Conservation (phyloP, 1,139 yeast species). For the Lodderomyces beijingensis region DNA sequence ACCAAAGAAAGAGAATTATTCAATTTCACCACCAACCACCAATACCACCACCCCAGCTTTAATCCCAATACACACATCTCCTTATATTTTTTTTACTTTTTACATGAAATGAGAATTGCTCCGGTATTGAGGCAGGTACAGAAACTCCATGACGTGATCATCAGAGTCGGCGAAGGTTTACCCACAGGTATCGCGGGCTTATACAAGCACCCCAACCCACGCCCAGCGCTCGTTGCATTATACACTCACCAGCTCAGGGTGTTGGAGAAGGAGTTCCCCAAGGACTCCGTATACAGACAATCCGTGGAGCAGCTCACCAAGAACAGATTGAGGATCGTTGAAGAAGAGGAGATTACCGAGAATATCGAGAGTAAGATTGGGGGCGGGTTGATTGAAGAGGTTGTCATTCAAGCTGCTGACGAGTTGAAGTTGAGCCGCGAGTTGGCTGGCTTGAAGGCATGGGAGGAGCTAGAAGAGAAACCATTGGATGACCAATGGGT, state of each 20-base stretch:
- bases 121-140: conserved; percentile 43
- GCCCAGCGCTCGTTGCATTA: conserved; percentile 70
- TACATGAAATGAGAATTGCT: conserved; percentile 44
- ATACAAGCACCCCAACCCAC: conserved; percentile 77
- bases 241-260: conserved; percentile 66
- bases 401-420: conserved; percentile 77
- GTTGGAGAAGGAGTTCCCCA: conserved; percentile 59
- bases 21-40: too few relatives aligned
- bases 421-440: conserved; percentile 68
- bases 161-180: conserved; percentile 62
- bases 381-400: conserved; percentile 80
- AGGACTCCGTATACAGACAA: conserved; percentile 69
- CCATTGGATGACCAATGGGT: conserved; percentile 75
- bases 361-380: conserved; percentile 74
- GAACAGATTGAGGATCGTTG: conserved; percentile 65
- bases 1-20: too few relatives aligned
- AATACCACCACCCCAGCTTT: too few relatives aligned
- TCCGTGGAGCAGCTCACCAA: conserved; percentile 71
- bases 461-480: conserved; percentile 66
- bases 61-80: too few relatives aligned
- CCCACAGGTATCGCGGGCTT: conserved; percentile 83
- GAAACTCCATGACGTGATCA: conserved; percentile 55
- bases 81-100: too few relatives aligned
- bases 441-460: conserved; percentile 62
- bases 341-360: conserved; percentile 57